phyloP scores from a whole-genome alignment of 495 filamentous ascomycete genomes.

The Penicillium odoratum region DNA sequence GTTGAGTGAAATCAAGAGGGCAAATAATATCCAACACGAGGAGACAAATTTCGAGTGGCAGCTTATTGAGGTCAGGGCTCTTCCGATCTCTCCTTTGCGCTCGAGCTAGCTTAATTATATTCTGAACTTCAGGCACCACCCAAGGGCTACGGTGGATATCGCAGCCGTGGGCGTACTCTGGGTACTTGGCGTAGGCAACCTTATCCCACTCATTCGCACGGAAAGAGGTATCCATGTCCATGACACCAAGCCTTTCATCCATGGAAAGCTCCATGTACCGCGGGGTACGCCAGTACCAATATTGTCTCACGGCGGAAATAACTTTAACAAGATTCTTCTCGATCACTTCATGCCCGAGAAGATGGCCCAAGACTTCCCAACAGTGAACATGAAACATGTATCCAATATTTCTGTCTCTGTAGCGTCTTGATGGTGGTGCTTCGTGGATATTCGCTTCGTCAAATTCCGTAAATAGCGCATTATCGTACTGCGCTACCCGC shows the following conservation, averaged over 20 bases:
- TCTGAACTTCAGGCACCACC: constrained; percentile 12
- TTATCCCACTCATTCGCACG: too few relatives aligned
- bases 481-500: neutral
- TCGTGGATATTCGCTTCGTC: neutral
- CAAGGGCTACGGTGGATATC: constrained; percentile 9
- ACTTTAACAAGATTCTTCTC: constrained; percentile 7
- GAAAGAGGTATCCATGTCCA: neutral
- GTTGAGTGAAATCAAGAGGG: constrained; percentile 10
- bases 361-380: constrained; percentile 12
- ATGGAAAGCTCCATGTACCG: neutral
- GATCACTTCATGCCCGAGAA: constrained; percentile 8
- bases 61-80: neutral
- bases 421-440: neutral
- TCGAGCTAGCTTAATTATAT: constrained; percentile 2
- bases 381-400: constrained; percentile 11
- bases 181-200: neutral
- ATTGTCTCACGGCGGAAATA: constrained; percentile 4
- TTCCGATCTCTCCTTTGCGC: neutral
- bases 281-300: neutral
- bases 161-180: neutral
- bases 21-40: constrained; percentile 5
- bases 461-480: constrained; percentile 1
- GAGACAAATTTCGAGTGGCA: constrained; percentile 11
- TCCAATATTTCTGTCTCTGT: constrained; percentile 3
- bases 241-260: neutral